phyloP scores from a whole-genome alignment of 345 rosid genomes.

The Eucalyptus virginea region DNA sequence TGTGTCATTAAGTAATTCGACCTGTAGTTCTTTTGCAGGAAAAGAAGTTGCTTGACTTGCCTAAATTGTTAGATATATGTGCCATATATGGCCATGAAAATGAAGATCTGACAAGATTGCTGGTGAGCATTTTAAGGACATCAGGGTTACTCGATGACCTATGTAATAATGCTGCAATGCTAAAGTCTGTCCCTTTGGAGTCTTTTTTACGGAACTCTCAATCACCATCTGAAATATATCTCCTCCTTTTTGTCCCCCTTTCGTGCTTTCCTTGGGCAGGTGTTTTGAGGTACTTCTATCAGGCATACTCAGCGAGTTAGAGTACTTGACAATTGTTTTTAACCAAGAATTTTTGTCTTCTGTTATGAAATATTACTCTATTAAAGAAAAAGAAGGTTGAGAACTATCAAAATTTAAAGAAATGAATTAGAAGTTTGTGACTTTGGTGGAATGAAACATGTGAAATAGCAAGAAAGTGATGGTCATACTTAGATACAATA shows the following conservation, averaged over 20 bases:
- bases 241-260: background rate
- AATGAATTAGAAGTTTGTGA: background rate
- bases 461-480: background rate
- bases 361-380: background rate
- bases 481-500: background rate
- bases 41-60: slow-evolving; percentile 75
- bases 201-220: background rate
- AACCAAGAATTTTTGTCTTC: background rate
- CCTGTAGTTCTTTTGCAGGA: slow-evolving; percentile 90
- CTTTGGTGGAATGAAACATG: background rate
- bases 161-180: background rate
- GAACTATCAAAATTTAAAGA: background rate
- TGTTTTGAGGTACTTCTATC: background rate
- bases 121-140: slow-evolving; percentile 31
- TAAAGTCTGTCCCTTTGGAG: background rate
- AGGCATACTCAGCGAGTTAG: background rate
- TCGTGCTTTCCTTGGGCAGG: background rate
- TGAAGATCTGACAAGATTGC: slow-evolving; percentile 61
- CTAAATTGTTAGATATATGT: slow-evolving; percentile 86
- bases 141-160: background rate
- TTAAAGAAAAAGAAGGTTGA: background rate
- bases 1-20: slow-evolving; percentile 28
- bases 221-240: background rate
- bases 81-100: slow-evolving; percentile 92
- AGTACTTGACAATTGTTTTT: background rate